Base-by-base conservation (phyloP, 164 flowering plant species). In the Dillenia turbinata region DNA sequence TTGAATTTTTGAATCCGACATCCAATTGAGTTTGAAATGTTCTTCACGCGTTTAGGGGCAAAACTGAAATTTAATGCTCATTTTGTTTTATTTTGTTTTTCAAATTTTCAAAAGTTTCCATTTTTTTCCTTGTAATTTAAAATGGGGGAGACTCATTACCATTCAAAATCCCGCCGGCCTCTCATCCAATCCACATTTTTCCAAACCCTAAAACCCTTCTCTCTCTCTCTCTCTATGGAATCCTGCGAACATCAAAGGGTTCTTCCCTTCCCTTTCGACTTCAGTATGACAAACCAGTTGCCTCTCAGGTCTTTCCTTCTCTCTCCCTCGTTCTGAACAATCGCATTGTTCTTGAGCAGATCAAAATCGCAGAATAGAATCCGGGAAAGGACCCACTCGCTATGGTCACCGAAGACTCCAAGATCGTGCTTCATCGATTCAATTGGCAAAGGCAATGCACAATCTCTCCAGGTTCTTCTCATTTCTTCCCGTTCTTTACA, bases 391-490 rank as follows among this genome's bases (percentile, higher is more conserved):
- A 94, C 79, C 74, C 91, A 52, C 75, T 94, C 48, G 98, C 96
- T 7, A 91, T 94, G 98, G 97, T 91, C 13, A 89, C 90, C 0
- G 96, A 87, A 52, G 98, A 93, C 60, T 91, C 93, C 0, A 91
- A 87, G 74, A 80, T 94, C 49, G 59, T 91, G 58, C 75, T 94
- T 9, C 97, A 94, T 68, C 96, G 98, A 9, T 94, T 94, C 77
- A 94, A 94, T 62, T 91, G 98, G 97, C 98, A 94, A 73, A 72
- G 97, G 66, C 66, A 91, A 10, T 94, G 97, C 97, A 89, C 88
- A 0, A 69, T 84, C 15, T 81, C 93, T 46, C 91, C 90, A 9
- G 97, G 98, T 94, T 52, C 15, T 17, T 55, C 10, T 54, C 14
- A 11, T 63, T 12, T 63, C 15, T 54, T 40, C 13, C 12, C 26